A percentile compares a stretch with the other conserved stretches of the same genome.
phyloP scores from a whole-genome alignment of 306 rosid genomes.

The Vicia faba region DNA sequence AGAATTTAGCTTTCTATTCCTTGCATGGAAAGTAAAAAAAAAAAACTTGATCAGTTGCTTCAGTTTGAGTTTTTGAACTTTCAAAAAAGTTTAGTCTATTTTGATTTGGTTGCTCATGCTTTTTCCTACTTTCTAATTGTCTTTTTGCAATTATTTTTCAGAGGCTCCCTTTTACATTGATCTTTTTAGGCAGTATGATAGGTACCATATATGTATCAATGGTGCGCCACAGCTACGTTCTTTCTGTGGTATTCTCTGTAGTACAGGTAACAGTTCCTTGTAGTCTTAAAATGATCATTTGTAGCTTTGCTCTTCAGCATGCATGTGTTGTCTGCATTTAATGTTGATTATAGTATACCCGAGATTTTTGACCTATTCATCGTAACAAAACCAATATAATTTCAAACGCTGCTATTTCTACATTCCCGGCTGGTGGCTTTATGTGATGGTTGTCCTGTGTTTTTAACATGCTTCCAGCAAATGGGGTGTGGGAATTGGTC shows the following conservation, averaged over 20 bases:
- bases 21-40: not conserved
- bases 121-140: slow-evolving; percentile 27
- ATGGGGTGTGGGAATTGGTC: slow-evolving; percentile 14
- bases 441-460: slow-evolving; percentile 22
- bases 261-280: slow-evolving; percentile 68
- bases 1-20: slow-evolving; percentile 17
- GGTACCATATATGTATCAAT: slow-evolving; percentile 95
- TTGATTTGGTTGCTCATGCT: slow-evolving; percentile 21
- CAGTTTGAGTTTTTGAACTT: slow-evolving; percentile 23
- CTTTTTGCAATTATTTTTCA: slow-evolving; percentile 46
- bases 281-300: slow-evolving; percentile 12
- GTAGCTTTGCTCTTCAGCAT: slow-evolving; percentile 19
- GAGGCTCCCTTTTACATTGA: slow-evolving; percentile 89
- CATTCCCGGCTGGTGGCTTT: not conserved
- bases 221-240: slow-evolving; percentile 92
- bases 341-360: slow-evolving; percentile 30
- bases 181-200: slow-evolving; percentile 80
- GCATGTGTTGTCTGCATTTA: slow-evolving; percentile 17
- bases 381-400: slow-evolving; percentile 18
- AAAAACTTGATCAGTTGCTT: slow-evolving; percentile 14
- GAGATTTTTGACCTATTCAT: slow-evolving; percentile 20
- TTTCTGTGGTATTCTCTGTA: slow-evolving; percentile 92
- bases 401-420: slow-evolving; percentile 22
- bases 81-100: not conserved
- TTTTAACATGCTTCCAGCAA: slow-evolving; percentile 30